Base-by-base conservation (phyloP, 75 land plant species). In the Picea glauca region DNA sequence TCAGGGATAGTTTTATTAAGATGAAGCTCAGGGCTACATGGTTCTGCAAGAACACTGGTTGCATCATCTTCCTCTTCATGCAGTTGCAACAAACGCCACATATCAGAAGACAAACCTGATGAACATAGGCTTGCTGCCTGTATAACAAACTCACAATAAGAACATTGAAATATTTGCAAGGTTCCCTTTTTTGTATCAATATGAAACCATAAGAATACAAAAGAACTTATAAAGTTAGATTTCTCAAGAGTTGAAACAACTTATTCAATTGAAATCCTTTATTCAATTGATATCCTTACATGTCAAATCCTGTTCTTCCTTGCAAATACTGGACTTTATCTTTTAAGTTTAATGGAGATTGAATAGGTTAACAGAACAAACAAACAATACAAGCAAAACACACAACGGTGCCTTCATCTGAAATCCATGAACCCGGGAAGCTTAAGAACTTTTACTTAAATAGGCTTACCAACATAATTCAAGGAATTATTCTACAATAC, bases 1-100 rank as follows among this genome's bases (percentile, higher is more conserved):
- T 75, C 80, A 61, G 70, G 58, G 17, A 14, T 73, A 58, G 78
- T 77, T 43, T 40, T 76, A 78, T 79, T 31, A 26, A 57, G 81
- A 43, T 88, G 88, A 58, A 74, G 74, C 80, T 91, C 86, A 18
- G 87, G 88, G 68, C 64, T 70, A 35, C 8, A 13, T 30, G 76
- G 35, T 75, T 17, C 60, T 58, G 60, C 76, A 56, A 75, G 76
- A 75, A 75, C 20, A 81, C 98, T 95, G 31, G 90, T 93, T 6
- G 98, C 98, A 79, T 95, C 98, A 86, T 95, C 98, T 46, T 93
- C 96, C 86, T 93, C 98, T 73, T 95, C 96, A 74, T 84, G 81
- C 61, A 93, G 88, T 78, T 91, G 96, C 75, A 95, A 62, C 50
- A 93, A 85, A 58, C 98, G 82, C 82, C 80, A 76, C 74, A 93